Evolutionary conservation across 2,329 filamentous ascomycete species (phyloP), one percentile per base, ranked within the genome.

Genomic region (Colletotrichum camelliae): DNA sequence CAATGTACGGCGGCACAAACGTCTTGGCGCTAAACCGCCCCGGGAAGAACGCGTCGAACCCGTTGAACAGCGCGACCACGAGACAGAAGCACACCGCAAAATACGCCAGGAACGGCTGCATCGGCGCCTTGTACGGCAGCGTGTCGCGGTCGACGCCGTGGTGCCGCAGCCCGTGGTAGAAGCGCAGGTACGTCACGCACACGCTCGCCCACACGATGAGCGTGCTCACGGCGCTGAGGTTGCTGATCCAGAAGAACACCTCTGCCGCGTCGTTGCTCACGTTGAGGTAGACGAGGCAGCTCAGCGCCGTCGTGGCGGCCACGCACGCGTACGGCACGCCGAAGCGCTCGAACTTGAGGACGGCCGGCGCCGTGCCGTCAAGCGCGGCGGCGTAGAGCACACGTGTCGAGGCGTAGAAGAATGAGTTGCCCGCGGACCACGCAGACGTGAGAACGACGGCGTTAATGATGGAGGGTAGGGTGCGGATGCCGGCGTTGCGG

Each of bases 361-460:
- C 79, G 60, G 86, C 85, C 0, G 91, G 91, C 0, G 92, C 89
- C 77, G 93, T 91, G 24, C 85, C 84, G 81, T 92, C 91, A 16
- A 91, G 86, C 0, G 91, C 91, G 70, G 93, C 84, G 5, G 89
- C 90, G 77, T 91, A 91, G 6, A 93, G 84, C 39, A 91, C 90
- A 62, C 92, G 88, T 1, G 91, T 91, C 33, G 91, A 91, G 1
- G 90, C 86, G 55, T 88, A 85, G 39, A 96, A 86, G 80, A 89
- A 91, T 78, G 93, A 91, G 79, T 95, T 95, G 1, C 90, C 92
- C 0, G 93, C 89, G 0, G 93, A 95, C 84, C 91, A 93, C 0
- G 93, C 93, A 0, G 93, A 94, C 0, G 92, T 94, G 78, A 96
- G 88, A 79, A 96, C 93, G 31, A 96, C 88, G 43, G 93, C 94